Evolutionary conservation across 805 yeast genomes (phyloP).

Genomic region (Wickerhamia fluorescens): DNA sequence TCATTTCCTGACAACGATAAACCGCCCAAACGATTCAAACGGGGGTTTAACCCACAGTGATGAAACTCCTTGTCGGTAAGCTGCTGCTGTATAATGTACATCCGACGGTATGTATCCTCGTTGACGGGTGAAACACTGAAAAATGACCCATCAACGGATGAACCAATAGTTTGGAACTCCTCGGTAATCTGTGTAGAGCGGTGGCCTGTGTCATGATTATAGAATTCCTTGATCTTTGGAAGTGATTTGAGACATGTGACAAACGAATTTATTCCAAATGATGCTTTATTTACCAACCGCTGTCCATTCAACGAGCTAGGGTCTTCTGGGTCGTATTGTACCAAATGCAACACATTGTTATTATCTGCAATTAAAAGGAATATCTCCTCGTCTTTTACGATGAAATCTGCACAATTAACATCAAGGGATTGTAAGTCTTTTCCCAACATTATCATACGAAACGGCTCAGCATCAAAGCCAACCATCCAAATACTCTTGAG

Average conservation of each 20-base stretch:
- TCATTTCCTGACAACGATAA: slow-evolving; percentile 27
- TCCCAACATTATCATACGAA: slow-evolving; percentile 71
- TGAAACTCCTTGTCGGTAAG: slow-evolving; percentile 70
- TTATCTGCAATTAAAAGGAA: slow-evolving; percentile 64
- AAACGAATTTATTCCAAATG: slow-evolving; percentile 60
- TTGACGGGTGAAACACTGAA: slow-evolving; percentile 65
- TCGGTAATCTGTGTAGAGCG: slow-evolving; percentile 5
- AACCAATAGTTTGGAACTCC: slow-evolving; percentile 62
- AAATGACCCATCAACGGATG: slow-evolving; percentile 73
- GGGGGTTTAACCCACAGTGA: slow-evolving; percentile 75
- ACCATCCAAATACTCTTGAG: slow-evolving; percentile 69
- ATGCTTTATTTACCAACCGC: slow-evolving; percentile 58
- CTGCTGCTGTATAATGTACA: slow-evolving; percentile 84
- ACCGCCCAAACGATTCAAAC: slow-evolving; percentile 50
- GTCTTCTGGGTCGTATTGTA: slow-evolving; percentile 90
- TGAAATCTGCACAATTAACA: slow-evolving; percentile 68
- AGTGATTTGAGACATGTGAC: slow-evolving; percentile 49
- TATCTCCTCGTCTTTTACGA: slow-evolving; percentile 63
- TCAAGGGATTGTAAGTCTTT: slow-evolving; percentile 62
- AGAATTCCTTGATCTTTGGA: slow-evolving; percentile 29
- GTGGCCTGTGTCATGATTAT: slow-evolving; percentile 20
- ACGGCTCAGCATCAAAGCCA: slow-evolving; percentile 95
- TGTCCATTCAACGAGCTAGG: slow-evolving; percentile 78
- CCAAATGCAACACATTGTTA: slow-evolving; percentile 56
- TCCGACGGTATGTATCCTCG: slow-evolving; percentile 70